These are phyloP conservation scores for Rhizopogon sp. DNA, from an alignment of 768 basidiomycete species.

Conservation along the genomic window DNA sequence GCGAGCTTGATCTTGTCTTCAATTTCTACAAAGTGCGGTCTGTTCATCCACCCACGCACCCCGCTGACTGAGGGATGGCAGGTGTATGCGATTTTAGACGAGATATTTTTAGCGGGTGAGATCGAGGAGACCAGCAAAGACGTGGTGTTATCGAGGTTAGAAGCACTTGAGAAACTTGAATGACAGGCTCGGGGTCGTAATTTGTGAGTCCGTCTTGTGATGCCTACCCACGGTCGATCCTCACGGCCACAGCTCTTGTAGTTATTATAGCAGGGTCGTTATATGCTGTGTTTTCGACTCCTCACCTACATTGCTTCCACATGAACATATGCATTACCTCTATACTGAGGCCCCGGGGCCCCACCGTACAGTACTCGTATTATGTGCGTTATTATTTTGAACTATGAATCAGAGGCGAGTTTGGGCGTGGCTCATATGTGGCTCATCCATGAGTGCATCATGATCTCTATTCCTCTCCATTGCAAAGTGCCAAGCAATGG, in stretches of 20 bases:
- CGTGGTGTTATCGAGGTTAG: slow-evolving; percentile 85
- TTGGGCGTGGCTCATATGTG: too few relatives aligned
- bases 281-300: too few relatives aligned
- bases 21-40: slow-evolving; percentile 89
- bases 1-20: slow-evolving; percentile 96
- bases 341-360: too few relatives aligned
- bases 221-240: not conserved
- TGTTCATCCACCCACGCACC: not conserved
- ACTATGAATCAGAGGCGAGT: too few relatives aligned
- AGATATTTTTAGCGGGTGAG: slow-evolving; percentile 97
- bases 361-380: too few relatives aligned
- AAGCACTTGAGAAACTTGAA: slow-evolving; percentile 91
- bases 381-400: too few relatives aligned
- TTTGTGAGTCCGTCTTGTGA: not conserved
- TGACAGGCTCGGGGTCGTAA: slow-evolving; percentile 27
- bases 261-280: not conserved
- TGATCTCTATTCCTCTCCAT: too few relatives aligned
- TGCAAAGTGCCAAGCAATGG: too few relatives aligned
- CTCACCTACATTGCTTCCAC: too few relatives aligned
- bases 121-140: slow-evolving; percentile 98
- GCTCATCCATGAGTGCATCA: too few relatives aligned
- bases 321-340: too few relatives aligned
- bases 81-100: slow-evolving; percentile 98
- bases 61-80: slow-evolving; percentile 21
- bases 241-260: not conserved